phyloP scores from a whole-genome alignment of 176 grass and related monocot species.

The Aegilops speltoides region DNA sequence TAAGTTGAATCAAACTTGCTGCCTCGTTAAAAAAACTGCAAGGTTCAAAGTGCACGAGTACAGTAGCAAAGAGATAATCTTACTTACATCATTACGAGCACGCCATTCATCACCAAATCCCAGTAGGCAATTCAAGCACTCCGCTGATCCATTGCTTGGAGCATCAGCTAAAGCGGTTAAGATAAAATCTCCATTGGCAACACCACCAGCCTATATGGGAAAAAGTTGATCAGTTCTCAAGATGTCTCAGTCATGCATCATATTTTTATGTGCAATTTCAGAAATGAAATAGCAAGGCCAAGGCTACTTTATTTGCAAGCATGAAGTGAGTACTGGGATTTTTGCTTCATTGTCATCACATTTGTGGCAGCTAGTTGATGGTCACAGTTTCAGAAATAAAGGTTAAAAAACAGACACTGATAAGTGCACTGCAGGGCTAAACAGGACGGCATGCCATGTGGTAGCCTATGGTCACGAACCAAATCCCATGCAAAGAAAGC shows the following conservation, averaged over 20 bases:
- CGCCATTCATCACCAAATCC: conserved; percentile 1
- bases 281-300: neutral
- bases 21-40: neutral
- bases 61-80: neutral
- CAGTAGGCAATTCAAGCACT: conserved; percentile 30
- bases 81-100: conserved; percentile 28
- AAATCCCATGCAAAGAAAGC: neutral
- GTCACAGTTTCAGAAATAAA: neutral
- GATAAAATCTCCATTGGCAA: conserved; percentile 20
- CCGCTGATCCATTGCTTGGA: neutral
- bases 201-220: conserved; percentile 18
- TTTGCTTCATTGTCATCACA: neutral
- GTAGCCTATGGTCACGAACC: neutral
- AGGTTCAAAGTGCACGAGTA: neutral
- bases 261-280: neutral
- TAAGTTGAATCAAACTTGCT: too few species aligned
- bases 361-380: neutral
- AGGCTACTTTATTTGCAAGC: neutral
- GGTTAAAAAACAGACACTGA: neutral
- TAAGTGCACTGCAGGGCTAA: neutral
- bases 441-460: neutral
- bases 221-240: neutral
- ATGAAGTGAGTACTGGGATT: neutral
- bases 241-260: neutral
- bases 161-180: neutral